Evolutionary conservation across 1,284 basidiomycete genomes (phyloP), one percentile per base, ranked within the genome.

Genomic region (Puccinia hordei): DNA sequence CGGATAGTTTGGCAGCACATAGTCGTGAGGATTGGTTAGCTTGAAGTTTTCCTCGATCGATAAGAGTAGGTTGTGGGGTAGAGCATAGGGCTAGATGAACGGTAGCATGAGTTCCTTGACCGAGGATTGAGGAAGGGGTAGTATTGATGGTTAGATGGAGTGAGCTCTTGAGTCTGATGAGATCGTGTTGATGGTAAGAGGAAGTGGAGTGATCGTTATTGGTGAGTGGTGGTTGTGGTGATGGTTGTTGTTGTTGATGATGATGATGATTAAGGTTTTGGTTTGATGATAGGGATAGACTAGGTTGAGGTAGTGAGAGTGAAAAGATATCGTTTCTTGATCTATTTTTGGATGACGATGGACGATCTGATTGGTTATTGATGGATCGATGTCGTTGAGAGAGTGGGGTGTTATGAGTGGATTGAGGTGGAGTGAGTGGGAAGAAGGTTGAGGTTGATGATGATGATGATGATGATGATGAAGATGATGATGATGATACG

Each of bases 371-470:
- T 44, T n/a, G 66, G 79, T 55, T 46, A 2, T 17, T 71, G 78
- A 59, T 73, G 71, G 69, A 61, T 30, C 68, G 68, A 79, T 63
- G 61, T 66, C 19, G 75, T 57, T 51, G 75, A 13, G 19, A 74
- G 61, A 17, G 78, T 63, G 75, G 49, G 15, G 82, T 81, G 71
- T 83, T 84, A 17, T 13, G 78, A 59, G 13, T 83, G 82, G 15
- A 76, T 86, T 85, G 73, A 85, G 86, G 71, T 85, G 85, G n/a
- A 84, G 84, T 41, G 86, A 83, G 74, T 19, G 61, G 61, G 24
- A 82, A n/a, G n/a, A n/a, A 80, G 71, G 82, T 55, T 63, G 55
- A 59, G 69, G 81, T 59, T 49, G 81, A 82, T 63, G 22, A 77
- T 81, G 59, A 57, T 19, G 61, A 59, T 17, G 46, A 66, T 55